These are phyloP conservation scores for Acanthamoeba royreba DNA, from an alignment of 208 protist genomes.

Conservation along the genomic window DNA sequence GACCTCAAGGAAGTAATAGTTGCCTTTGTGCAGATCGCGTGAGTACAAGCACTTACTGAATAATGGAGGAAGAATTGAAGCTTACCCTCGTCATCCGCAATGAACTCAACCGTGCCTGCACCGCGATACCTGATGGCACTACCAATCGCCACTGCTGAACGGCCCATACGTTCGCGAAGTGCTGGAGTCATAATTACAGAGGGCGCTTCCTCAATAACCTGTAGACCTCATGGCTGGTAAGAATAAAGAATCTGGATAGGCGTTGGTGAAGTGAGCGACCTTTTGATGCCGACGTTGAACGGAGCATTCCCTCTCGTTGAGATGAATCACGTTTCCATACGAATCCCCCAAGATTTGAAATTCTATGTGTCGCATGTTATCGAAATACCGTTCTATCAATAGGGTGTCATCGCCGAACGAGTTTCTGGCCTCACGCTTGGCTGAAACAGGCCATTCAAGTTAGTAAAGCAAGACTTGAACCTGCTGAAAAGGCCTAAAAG, in stretches of 20 bases:
- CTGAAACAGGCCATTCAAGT: conserved; percentile 72
- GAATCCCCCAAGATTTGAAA: conserved; percentile 88
- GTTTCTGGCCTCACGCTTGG: conserved; percentile 85
- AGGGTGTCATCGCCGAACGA: conserved; percentile 92
- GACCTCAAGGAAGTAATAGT: conserved; percentile 99
- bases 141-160: conserved; percentile 81
- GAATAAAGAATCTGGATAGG: background rate
- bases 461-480: background rate
- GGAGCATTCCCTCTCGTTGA: conserved; percentile 95
- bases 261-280: conserved; percentile 67
- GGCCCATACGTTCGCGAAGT: conserved; percentile 82
- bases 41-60: too few species aligned
- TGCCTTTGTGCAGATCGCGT: too few species aligned
- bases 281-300: conserved; percentile 95
- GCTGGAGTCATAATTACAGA: conserved; percentile 39
- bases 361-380: conserved; percentile 60
- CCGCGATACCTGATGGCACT: conserved; percentile 89
- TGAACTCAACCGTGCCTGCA: conserved; percentile 97
- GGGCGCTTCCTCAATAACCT: conserved; percentile 64
- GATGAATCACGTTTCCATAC: conserved; percentile 88
- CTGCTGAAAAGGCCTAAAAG: conserved; percentile 67
- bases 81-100: conserved; percentile 84
- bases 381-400: conserved; percentile 91
- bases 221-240: background rate
- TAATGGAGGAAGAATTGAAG: background rate